Percentiles rank a stretch among this genome's conserved stretches.
Conservation (phyloP, 306 rosid genomes). For the Vigna unguiculata region DNA sequence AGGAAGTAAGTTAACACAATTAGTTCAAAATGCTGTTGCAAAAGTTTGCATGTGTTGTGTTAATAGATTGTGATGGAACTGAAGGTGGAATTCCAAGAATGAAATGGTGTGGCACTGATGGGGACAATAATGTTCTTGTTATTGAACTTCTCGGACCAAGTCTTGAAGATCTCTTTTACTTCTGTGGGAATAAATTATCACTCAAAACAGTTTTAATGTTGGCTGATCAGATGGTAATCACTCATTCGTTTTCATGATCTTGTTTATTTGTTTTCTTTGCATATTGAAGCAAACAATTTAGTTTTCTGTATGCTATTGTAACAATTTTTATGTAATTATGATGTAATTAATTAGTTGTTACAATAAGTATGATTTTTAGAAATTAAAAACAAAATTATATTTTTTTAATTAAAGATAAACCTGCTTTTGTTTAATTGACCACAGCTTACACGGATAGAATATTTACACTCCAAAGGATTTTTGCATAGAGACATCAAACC, state of each 20-base stretch:
- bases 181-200: constrained; percentile 78
- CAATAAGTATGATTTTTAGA: too few relatives aligned
- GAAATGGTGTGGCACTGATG: constrained; percentile 87
- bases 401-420: too few relatives aligned
- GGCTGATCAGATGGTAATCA: constrained; percentile 90
- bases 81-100: constrained; percentile 83
- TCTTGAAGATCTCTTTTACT: constrained; percentile 86
- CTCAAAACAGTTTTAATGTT: constrained; percentile 85
- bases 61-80: constrained; percentile 36
- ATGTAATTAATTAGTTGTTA: too few relatives aligned
- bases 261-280: too few relatives aligned
- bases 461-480: constrained; percentile 70
- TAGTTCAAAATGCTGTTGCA: constrained; percentile 2
- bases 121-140: constrained; percentile 82
- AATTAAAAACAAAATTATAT: too few relatives aligned
- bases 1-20: constrained; percentile 67
- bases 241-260: not conserved
- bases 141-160: constrained; percentile 93
- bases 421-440: constrained; percentile 27
- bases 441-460: constrained; percentile 67
- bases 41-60: constrained; percentile 17
- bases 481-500: constrained; percentile 96
- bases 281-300: too few relatives aligned
- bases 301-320: too few relatives aligned
- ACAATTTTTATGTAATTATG: too few relatives aligned